Evolutionary conservation across 441 rosid genomes (phyloP).

Genomic region (Breynia disticha): DNA sequence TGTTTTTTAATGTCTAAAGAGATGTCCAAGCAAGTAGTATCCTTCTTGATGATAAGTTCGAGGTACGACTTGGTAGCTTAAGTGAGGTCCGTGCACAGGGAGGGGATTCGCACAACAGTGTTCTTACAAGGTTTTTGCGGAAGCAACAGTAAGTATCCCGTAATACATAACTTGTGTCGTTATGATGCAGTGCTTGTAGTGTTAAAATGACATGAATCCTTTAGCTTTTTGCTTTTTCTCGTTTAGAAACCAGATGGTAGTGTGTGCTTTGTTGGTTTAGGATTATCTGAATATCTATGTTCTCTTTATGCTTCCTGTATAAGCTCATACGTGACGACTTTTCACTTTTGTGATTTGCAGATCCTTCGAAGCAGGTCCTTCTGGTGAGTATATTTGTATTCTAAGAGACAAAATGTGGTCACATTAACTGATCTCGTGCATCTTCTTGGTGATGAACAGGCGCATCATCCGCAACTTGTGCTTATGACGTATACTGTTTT

Average conservation of each 20-base stretch:
- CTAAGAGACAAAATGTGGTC: no score
- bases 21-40: conserved; percentile 97
- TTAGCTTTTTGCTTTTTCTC: no score
- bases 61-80: conserved; percentile 92
- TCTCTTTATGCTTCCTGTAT: neutral
- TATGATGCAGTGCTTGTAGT: no score
- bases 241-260: no score
- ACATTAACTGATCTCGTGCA: conserved; percentile 14
- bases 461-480: conserved; percentile 37
- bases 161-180: neutral
- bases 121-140: conserved; percentile 58
- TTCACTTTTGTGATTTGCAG: conserved; percentile 31
- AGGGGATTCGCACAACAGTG: conserved; percentile 60
- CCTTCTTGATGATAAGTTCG: conserved; percentile 94
- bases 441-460: conserved; percentile 29
- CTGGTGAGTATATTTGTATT: conserved; percentile 41
- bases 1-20: conserved; percentile 33
- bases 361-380: conserved; percentile 48
- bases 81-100: conserved; percentile 52
- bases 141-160: conserved; percentile 66
- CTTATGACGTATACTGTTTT: conserved; percentile 81
- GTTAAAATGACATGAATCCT: no score
- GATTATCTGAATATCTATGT: neutral
- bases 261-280: no score
- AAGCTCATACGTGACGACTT: conserved; percentile 5